Evolutionary conservation across 192 early-diverging fungal genomes (phyloP).

Genomic region (Coemansia umbellata): DNA sequence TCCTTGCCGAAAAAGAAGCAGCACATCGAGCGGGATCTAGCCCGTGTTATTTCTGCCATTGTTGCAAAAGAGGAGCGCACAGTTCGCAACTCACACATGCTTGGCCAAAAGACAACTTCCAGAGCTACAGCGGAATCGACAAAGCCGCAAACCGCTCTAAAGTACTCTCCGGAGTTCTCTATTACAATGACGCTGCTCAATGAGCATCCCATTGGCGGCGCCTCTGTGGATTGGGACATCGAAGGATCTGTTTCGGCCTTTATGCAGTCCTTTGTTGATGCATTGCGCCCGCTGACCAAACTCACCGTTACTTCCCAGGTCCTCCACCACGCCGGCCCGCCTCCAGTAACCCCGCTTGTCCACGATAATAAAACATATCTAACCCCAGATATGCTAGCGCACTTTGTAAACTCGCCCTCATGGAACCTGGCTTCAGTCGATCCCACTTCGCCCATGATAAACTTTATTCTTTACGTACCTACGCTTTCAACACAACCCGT

Average conservation of each 20-base stretch:
- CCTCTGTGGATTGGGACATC: conserved; percentile 78
- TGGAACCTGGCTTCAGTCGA: conserved; percentile 94
- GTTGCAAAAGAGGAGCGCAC: conserved; percentile 28
- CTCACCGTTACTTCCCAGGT: conserved; percentile 81
- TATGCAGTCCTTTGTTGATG: conserved; percentile 69
- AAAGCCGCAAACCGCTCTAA: conserved; percentile 62
- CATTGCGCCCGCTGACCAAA: conserved; percentile 62
- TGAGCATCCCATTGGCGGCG: conserved; percentile 64
- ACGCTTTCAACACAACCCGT: conserved; percentile 63
- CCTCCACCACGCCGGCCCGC: conserved; percentile 72
- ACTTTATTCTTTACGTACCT: conserved; percentile 90
- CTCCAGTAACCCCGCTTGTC: conserved; percentile 63
- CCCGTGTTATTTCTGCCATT: conserved; percentile 5
- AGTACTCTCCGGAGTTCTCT: conserved; percentile 82
- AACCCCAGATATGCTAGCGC: conserved; percentile 67
- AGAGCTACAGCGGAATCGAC: neutral
- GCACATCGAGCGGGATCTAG: neutral
- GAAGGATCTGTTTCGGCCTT: conserved; percentile 61
- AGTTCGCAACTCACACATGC: neutral
- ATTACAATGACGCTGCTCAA: conserved; percentile 85
- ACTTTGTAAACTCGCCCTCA: conserved; percentile 93
- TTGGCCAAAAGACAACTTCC: neutral
- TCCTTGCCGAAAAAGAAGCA: neutral
- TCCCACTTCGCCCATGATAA: conserved; percentile 73
- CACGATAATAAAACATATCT: conserved; percentile 49